phyloP scores from a whole-genome alignment of 805 yeast species.

The Alloascoidea hylecoeti region DNA sequence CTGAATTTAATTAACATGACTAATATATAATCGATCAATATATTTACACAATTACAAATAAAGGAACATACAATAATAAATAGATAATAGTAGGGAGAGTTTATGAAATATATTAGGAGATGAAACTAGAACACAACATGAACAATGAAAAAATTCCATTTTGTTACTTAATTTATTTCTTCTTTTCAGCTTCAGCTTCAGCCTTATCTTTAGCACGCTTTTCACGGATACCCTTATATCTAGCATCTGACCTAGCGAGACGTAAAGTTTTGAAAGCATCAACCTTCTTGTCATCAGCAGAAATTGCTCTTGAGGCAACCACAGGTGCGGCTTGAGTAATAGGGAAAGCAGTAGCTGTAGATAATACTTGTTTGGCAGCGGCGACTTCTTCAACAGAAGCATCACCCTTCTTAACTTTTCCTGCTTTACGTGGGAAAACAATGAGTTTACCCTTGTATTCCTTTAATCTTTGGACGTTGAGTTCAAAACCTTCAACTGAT shows the following conservation, averaged over 20 bases:
- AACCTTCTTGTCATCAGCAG: slow-evolving; percentile 46
- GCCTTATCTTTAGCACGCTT: slow-evolving; percentile 96
- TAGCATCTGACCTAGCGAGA: slow-evolving; percentile 89
- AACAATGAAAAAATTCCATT: background rate
- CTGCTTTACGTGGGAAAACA: slow-evolving; percentile 86
- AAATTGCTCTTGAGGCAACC: slow-evolving; percentile 77
- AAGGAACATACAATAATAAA: no score
- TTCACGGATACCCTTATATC: slow-evolving; percentile 89
- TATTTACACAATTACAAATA: no score
- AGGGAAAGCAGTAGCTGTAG: slow-evolving; percentile 80
- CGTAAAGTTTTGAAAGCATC: slow-evolving; percentile 93
- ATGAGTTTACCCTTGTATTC: slow-evolving; percentile 94
- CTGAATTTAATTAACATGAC: no score
- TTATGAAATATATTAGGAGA: no score
- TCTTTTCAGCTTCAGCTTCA: slow-evolving; percentile 99
- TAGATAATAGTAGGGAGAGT: no score
- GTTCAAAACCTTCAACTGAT: slow-evolving; percentile 87
- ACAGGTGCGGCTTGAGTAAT: slow-evolving; percentile 66
- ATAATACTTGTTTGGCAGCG: slow-evolving; percentile 55
- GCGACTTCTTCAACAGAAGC: slow-evolving; percentile 47
- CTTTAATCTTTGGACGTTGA: slow-evolving; percentile 91
- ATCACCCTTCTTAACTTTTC: slow-evolving; percentile 35
- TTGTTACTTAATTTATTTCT: slow-evolving; percentile 49
- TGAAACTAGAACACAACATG: no score
- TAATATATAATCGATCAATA: no score